These are phyloP conservation scores for Diospyros lotus DNA, from an alignment of 148 eudicot species.

Conservation along the genomic window DNA sequence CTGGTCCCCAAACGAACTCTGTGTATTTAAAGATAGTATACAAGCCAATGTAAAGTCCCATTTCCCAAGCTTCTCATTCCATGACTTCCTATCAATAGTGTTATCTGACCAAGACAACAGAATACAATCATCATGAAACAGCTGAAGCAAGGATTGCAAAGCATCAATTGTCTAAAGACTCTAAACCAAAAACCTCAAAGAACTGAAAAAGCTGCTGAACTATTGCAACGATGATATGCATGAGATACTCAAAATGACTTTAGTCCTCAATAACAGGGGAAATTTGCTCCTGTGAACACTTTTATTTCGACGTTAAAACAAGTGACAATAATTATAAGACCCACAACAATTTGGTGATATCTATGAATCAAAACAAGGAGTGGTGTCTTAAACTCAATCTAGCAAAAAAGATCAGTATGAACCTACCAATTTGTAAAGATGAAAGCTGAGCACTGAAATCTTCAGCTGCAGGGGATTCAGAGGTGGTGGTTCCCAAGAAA, in stretches of 20 bases:
- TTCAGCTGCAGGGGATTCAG: conserved; percentile 66
- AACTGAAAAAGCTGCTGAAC: neutral
- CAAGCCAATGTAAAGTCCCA: conserved; percentile 73
- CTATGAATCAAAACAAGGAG: neutral
- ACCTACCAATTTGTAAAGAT: conserved; percentile 77
- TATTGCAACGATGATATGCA: neutral
- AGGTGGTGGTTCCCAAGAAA: conserved; percentile 70
- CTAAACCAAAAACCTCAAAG: conserved; percentile 8
- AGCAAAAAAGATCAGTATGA: conserved; percentile 12
- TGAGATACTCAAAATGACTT: neutral
- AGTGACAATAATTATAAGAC: neutral
- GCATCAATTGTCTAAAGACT: too few relatives aligned
- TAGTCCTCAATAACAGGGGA: neutral
- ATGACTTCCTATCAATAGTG: conserved; percentile 45
- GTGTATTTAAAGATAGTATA: conserved; percentile 45
- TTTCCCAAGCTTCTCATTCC: conserved; percentile 78
- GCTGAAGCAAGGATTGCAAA: neutral
- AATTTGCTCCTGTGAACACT: neutral
- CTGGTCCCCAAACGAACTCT: conserved; percentile 35
- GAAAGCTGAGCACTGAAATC: conserved; percentile 92
- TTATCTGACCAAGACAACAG: conserved; percentile 38
- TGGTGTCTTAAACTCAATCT: neutral
- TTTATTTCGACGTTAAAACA: neutral
- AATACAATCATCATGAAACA: neutral
- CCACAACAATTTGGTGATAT: neutral